Evolutionary conservation across 495 filamentous ascomycete genomes (phyloP).

Genomic region (Letharia columbiana): DNA sequence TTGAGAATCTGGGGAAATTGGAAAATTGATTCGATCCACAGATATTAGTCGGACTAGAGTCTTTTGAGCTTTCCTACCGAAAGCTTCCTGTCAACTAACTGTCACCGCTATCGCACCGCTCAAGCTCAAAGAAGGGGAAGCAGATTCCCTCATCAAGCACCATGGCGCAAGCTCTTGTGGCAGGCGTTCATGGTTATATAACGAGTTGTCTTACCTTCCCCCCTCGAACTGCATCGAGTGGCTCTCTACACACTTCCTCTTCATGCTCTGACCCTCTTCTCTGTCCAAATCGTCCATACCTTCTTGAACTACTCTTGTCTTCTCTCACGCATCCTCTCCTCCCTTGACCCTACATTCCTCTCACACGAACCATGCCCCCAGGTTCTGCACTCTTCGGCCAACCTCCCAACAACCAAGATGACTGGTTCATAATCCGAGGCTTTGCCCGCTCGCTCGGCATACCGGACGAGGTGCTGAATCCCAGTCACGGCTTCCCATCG

Average conservation of each 20-base stretch:
- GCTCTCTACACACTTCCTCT: neutral
- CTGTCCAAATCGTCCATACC: neutral
- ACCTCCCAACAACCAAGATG: slow-evolving; percentile 18
- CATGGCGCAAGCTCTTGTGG: too few relatives aligned
- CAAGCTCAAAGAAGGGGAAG: too few relatives aligned
- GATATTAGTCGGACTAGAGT: too few relatives aligned
- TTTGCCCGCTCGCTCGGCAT: neutral
- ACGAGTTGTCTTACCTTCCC: neutral
- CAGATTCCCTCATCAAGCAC: too few relatives aligned
- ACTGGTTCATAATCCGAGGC: slow-evolving; percentile 17
- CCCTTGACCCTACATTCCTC: neutral
- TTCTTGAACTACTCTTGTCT: neutral
- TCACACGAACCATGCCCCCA: neutral
- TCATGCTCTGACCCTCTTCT: neutral
- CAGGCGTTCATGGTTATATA: neutral
- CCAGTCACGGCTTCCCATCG: slow-evolving; percentile 10
- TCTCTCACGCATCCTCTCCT: neutral
- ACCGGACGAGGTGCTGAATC: slow-evolving; percentile 1
- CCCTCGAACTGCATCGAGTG: neutral
- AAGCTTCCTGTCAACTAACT: too few relatives aligned
- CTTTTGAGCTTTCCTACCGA: too few relatives aligned
- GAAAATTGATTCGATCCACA: too few relatives aligned
- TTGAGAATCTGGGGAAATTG: too few relatives aligned
- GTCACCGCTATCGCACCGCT: too few relatives aligned
- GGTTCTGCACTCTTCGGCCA: slow-evolving; percentile 19